A percentile compares a stretch with the other conserved stretches of the same genome.
phyloP scores from a whole-genome alignment of 306 rosid species.

The Glycyrrhiza uralensis region DNA sequence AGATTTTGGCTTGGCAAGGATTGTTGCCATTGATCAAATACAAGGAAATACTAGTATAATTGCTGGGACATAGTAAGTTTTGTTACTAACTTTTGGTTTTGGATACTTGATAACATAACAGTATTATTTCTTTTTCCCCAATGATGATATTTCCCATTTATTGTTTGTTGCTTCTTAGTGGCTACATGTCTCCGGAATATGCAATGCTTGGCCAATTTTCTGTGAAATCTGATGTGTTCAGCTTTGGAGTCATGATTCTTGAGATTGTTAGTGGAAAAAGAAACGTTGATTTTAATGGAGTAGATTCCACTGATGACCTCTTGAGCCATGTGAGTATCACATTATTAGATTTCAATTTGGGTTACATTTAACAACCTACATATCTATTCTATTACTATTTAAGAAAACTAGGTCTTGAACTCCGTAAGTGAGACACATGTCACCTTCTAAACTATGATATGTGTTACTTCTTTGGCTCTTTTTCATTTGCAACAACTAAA shows the following conservation, averaged over 20 bases:
- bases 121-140: not conserved
- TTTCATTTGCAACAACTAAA: too few relatives aligned
- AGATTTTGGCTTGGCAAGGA: slow-evolving; percentile 36
- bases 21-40: slow-evolving; percentile 27
- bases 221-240: slow-evolving; percentile 22
- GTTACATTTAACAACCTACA: not conserved
- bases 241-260: slow-evolving; percentile 30
- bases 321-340: slow-evolving; percentile 27
- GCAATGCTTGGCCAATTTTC: slow-evolving; percentile 31
- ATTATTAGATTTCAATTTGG: not conserved
- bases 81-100: not conserved
- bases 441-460: too few relatives aligned
- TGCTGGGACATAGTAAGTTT: slow-evolving; percentile 38
- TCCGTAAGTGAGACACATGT: too few relatives aligned
- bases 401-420: too few relatives aligned
- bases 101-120: too few relatives aligned
- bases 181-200: slow-evolving; percentile 28
- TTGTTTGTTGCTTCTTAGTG: slow-evolving; percentile 6
- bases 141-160: not conserved
- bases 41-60: slow-evolving; percentile 33
- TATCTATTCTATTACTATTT: too few relatives aligned
- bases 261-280: slow-evolving; percentile 30
- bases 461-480: too few relatives aligned
- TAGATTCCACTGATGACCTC: slow-evolving; percentile 21
- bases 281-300: slow-evolving; percentile 10